Base-by-base conservation (phyloP, 1,284 basidiomycete species). In the Puccinia novopanici region DNA sequence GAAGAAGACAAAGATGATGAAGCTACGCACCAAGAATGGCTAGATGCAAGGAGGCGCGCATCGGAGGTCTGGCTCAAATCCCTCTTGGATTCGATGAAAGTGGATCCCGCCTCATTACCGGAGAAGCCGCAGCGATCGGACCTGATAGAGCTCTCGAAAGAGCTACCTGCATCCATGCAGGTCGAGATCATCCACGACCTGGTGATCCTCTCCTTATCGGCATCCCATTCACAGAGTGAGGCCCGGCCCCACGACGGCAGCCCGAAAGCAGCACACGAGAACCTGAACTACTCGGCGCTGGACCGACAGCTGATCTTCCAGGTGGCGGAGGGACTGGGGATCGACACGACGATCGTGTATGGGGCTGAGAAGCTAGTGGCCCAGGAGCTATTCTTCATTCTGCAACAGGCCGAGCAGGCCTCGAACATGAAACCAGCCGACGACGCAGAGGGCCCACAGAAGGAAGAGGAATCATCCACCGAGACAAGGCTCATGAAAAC, bases 151-250 rank as follows among this genome's bases (percentile, higher is more conserved):
- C 27, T 74, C n/a, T 52, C 70, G 0, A 65, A 73, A n/a, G 37
- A 73, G 52, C 19, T 80, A 22, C 78, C 78, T 6, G 17, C 78
- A 15, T 10, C 45, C n/a, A 63, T 74, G 22, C 70, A 80, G 52
- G 30, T 80, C 30, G 78, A 80, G 65, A 42, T 80, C 34, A 52
- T 80, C 27, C 71, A 80, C 54, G 78, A 80, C 54, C 61, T 80
- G 0, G 61, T 80, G 30, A 37, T 80, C 0, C 42, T 80, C 30
- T 80, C 78, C 40, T 48, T 80, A 13, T 73, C 78, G 17, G 48
- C 48, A 22, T 27, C 55, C 17, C 42, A 73, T 73, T 24, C 34
- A 3, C 52, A n/a, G 22, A 40, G 19, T 15, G 6, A 71, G n/a
- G 22, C 34, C 17, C 5, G 22, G 22, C 8, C 6, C 17, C 37